phyloP scores from a whole-genome alignment of 768 basidiomycete genomes.

The Lactarius trivialis region DNA sequence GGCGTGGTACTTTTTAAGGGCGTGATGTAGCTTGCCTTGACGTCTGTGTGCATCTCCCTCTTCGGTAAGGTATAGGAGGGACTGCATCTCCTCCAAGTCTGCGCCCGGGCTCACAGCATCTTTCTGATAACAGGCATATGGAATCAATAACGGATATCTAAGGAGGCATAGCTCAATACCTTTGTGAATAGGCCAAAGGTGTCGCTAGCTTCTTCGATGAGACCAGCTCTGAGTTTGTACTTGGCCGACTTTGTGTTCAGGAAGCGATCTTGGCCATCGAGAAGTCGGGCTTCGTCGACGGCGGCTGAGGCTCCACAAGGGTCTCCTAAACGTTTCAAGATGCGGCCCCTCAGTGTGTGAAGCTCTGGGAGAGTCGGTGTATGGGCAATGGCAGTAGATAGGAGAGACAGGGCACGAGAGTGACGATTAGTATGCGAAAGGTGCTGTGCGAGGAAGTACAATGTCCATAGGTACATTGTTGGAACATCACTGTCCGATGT shows the following conservation, averaged over 20 bases:
- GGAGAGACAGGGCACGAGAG: slow-evolving; percentile 47
- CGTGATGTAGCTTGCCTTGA: slow-evolving; percentile 60
- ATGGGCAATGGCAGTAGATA: slow-evolving; percentile 65
- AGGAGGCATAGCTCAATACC: slow-evolving; percentile 32
- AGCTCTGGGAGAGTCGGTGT: slow-evolving; percentile 94
- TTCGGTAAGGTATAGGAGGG: slow-evolving; percentile 77
- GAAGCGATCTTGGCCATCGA: slow-evolving; percentile 94
- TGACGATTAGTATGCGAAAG: slow-evolving; percentile 57
- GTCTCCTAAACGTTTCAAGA: slow-evolving; percentile 85
- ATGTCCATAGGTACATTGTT: slow-evolving; percentile 85
- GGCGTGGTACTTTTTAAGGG: slow-evolving; percentile 78
- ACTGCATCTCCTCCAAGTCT: slow-evolving; percentile 96
- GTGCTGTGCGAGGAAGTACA: slow-evolving; percentile 93
- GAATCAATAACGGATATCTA: background rate
- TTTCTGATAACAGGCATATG: slow-evolving; percentile 48
- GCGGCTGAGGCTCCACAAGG: slow-evolving; percentile 61
- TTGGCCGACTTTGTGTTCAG: slow-evolving; percentile 92
- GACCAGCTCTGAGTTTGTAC: slow-evolving; percentile 78
- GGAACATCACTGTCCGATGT: slow-evolving; percentile 46
- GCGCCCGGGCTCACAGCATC: slow-evolving; percentile 64
- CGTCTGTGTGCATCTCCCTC: slow-evolving; percentile 67
- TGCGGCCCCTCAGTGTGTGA: slow-evolving; percentile 71
- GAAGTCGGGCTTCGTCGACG: slow-evolving; percentile 71
- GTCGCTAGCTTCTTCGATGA: slow-evolving; percentile 65
- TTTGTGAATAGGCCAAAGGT: slow-evolving; percentile 88